These are phyloP conservation scores for Tetraselmis striata DNA, from an alignment of 139 green algal genomes.

Conservation along the genomic window DNA sequence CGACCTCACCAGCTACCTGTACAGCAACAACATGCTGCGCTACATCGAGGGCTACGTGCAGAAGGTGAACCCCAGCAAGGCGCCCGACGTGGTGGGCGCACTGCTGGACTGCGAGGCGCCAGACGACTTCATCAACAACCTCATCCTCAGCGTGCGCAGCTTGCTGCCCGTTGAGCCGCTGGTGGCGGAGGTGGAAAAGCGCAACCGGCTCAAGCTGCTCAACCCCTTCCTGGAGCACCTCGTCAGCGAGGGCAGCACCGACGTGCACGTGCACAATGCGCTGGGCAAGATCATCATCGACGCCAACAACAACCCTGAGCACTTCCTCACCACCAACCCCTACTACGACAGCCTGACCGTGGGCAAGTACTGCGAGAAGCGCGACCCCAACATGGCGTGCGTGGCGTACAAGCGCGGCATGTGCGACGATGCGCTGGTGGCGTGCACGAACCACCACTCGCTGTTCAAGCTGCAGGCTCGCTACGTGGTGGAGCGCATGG, in stretches of 20 bases:
- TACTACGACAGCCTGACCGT: conserved; percentile 94
- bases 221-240: conserved; percentile 97
- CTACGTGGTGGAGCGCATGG: conserved; percentile 93
- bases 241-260: conserved; percentile 84
- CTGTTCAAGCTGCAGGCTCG: conserved; percentile 98
- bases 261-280: conserved; percentile 96
- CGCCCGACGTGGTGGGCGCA: conserved; percentile 82
- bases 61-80: conserved; percentile 71
- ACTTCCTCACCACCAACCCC: conserved; percentile 99
- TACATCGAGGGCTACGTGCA: conserved; percentile 99
- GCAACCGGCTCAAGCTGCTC: conserved; percentile 92
- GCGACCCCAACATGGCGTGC: conserved; percentile 93
- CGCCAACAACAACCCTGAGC: conserved; percentile 99
- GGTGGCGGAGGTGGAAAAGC: conserved; percentile 69
- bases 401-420: conserved; percentile 93
- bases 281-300: conserved; percentile 99
- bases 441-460: conserved; percentile 91
- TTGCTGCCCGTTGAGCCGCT: conserved; percentile 81
- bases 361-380: conserved; percentile 95
- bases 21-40: conserved; percentile 79
- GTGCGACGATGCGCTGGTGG: conserved; percentile 93
- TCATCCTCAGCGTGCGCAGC: conserved; percentile 93
- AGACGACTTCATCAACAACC: conserved; percentile 94
- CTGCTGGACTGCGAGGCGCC: conserved; percentile 92
- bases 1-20: conserved; percentile 93